Conservation (phyloP, 805 yeast genomes). For the Myxozyma udenii region DNA sequence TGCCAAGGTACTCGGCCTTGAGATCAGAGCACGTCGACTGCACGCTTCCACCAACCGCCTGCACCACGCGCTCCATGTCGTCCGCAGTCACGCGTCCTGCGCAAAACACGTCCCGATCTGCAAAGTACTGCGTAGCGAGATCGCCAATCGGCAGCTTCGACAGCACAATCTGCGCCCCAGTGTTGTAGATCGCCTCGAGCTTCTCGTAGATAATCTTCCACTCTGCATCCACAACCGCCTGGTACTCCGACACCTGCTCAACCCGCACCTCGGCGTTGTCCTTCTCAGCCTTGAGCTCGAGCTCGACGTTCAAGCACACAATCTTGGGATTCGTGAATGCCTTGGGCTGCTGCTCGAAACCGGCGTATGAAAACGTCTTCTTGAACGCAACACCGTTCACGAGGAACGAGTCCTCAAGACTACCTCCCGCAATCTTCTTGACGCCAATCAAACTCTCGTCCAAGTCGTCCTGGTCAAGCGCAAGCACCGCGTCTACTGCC, state of each 20-base stretch:
- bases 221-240: conserved; percentile 97
- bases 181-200: conserved; percentile 70
- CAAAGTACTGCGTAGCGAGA: conserved; percentile 97
- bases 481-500: conserved; percentile 93
- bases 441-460: conserved; percentile 91
- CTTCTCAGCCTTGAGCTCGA: conserved; percentile 96
- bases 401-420: conserved; percentile 87
- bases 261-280: conserved; percentile 98
- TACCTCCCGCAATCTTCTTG: conserved; percentile 93
- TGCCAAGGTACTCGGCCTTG: conserved; percentile 68
- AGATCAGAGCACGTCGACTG: conserved; percentile 69
- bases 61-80: conserved; percentile 87
- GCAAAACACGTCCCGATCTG: conserved; percentile 92
- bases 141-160: conserved; percentile 97
- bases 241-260: conserved; percentile 89
- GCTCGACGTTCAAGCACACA: conserved; percentile 81
- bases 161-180: conserved; percentile 90
- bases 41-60: conserved; percentile 90
- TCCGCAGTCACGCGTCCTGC: conserved; percentile 91
- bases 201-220: conserved; percentile 91
- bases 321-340: conserved; percentile 74
- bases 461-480: conserved; percentile 77
- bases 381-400: conserved; percentile 95
- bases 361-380: conserved; percentile 96
- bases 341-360: conserved; percentile 98